Evolutionary conservation across 495 filamentous ascomycete species (phyloP).

Genomic region (Hypoxylon perforatum): DNA sequence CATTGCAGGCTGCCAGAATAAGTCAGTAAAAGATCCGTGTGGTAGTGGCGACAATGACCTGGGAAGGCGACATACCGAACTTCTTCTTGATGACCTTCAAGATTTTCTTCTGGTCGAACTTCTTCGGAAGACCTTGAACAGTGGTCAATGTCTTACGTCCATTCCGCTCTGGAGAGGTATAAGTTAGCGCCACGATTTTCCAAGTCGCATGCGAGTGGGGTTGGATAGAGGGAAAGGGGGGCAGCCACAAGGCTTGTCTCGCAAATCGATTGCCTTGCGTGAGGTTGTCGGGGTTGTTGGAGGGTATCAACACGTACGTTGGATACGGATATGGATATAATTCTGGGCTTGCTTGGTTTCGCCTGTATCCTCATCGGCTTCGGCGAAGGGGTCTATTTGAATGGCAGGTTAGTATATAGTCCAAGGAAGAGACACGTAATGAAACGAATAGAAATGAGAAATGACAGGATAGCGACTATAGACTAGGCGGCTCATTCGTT

Average conservation of each 20-base stretch:
- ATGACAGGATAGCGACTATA: background rate
- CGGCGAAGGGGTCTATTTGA: conserved; percentile 97
- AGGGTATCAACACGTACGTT: conserved; percentile 74
- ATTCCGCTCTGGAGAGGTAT: conserved; percentile 85
- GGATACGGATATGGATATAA: conserved; percentile 99
- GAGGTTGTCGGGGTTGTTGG: background rate
- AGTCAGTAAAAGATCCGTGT: conserved; percentile 23
- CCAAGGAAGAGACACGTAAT: conserved; percentile 23
- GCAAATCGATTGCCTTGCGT: conserved; percentile 15
- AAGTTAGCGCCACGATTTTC: conserved; percentile 29
- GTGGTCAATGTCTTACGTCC: conserved; percentile 99
- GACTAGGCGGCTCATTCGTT: background rate
- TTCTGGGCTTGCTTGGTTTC: conserved; percentile 90
- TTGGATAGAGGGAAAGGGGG: conserved; percentile 1
- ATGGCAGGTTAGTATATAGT: conserved; percentile 28
- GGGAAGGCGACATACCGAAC: conserved; percentile 74
- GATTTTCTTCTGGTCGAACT: conserved; percentile 99
- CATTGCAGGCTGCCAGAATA: conserved; percentile 88
- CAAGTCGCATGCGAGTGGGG: conserved; percentile 5
- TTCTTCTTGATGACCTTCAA: conserved; percentile 99
- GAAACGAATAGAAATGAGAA: conserved; percentile 2
- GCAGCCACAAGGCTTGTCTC: background rate
- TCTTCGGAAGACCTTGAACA: conserved; percentile 96
- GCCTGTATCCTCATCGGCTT: conserved; percentile 99
- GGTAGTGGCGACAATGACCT: background rate